Evolutionary conservation across 2,329 filamentous ascomycete species (phyloP), one percentile per base, ranked within the genome.

Genomic region (Thelonectria blattea): DNA sequence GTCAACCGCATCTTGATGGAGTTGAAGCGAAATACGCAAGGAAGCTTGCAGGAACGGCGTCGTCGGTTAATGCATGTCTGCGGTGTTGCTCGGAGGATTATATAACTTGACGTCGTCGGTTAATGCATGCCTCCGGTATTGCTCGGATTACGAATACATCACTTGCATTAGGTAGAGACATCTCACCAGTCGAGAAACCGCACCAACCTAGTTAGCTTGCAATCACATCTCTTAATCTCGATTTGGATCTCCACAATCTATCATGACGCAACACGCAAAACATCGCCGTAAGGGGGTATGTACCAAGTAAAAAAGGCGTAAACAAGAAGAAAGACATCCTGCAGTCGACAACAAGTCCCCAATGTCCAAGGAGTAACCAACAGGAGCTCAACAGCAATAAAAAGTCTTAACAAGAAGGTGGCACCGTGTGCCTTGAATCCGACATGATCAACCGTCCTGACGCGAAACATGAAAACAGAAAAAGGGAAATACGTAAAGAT

Each of bases 161-260:
- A n/a, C n/a, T n/a, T n/a, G n/a, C n/a, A n/a, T n/a, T n/a, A n/a
- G n/a, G n/a, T n/a, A n/a, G n/a, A 17, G 5, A 51, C 15, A 14
- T 17, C 37, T 42, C 24, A 11, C 10, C 5, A 20, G 18, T 20
- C 17, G 8, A n/a, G 18, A 20, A 14, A 18, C 18, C 12, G 17
- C 42, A 24, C 30, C 37, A 42, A 11, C 20, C 14, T 30, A 42
- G 14, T 17, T 4, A 47, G 3, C 43, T 46, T 20, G 17, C 11
- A 46, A 46, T 30, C 45, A 27, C 55, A 51, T 24, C 12, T 52
- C 18, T 42, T 47, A 32, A 47, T 58, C n/a, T 56, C 65, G 56
- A 61, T 61, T 52, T 52, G 49, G 42, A 56, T 64, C 56, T 61
- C 64, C 54, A 15, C 34, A 55, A 58, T 69, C 67, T 67, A 70